A percentile compares a stretch with the other conserved stretches of the same genome.
Evolutionary conservation across 75 land plant genomes (phyloP).

Genomic region (Picea glauca): DNA sequence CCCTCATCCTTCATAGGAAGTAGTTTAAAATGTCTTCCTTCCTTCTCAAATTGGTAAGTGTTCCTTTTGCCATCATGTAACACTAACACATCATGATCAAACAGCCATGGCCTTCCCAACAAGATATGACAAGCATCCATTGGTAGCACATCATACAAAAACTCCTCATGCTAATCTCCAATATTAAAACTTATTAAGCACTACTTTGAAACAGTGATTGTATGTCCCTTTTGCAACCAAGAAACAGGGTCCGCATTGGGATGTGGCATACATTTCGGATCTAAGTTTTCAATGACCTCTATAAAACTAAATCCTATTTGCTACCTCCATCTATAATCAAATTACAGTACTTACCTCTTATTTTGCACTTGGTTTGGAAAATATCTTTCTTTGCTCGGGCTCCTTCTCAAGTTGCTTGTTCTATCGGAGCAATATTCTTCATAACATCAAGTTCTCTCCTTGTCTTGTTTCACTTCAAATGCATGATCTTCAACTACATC

Average conservation of each 20-base stretch:
- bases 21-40: background rate
- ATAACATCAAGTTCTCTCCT: too few relatives aligned
- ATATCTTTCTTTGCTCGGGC: too few relatives aligned
- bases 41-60: constrained; percentile 6
- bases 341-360: background rate
- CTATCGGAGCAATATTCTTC: too few relatives aligned
- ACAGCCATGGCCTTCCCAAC: constrained; percentile 5
- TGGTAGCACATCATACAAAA: background rate
- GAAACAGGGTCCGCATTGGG: background rate
- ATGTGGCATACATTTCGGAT: background rate
- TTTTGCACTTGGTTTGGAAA: background rate
- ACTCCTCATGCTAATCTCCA: background rate
- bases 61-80: constrained; percentile 1
- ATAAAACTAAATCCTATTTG: background rate
- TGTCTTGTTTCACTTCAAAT: too few relatives aligned
- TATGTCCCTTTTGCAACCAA: constrained; percentile 6
- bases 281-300: background rate
- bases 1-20: background rate
- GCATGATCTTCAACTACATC: too few relatives aligned
- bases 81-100: background rate
- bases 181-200: background rate
- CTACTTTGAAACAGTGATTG: background rate
- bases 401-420: too few relatives aligned
- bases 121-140: background rate
- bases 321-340: background rate